Base-by-base conservation (phyloP, 2,329 filamentous ascomycete genomes). In the Thelonectria rubi region DNA sequence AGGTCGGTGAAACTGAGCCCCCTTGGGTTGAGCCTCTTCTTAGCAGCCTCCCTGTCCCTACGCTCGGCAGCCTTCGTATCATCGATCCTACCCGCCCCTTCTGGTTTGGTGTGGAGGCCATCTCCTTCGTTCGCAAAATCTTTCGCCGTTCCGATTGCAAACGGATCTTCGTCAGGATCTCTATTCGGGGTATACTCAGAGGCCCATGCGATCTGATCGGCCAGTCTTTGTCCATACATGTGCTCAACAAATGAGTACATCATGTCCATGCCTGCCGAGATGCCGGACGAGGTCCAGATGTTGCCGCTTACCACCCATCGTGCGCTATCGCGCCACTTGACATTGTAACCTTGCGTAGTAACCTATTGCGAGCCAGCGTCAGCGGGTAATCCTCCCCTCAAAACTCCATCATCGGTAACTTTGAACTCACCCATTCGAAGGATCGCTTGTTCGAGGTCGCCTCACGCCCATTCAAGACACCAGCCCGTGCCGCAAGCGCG, bases 371-470 rank as follows among this genome's bases (percentile, higher is more conserved):
- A 8, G 8, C 6, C 5, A 18, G 9, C 8, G 11, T 64, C n/a
- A 71, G 55, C 9, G 5, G 5, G 15, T 1, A n/a, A 6, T 2
- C 10, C 10, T 6, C 26, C 7, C 8, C 2, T 26, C 4, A n/a
- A 12, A 12, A 5, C 53, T n/a, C 9, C 5, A 26, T 17, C 5
- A 11, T 9, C 21, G n/a, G n/a, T n/a, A n/a, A n/a, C n/a, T n/a
- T n/a, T n/a, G n/a, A n/a, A 20, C 51, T 15, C 50, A 70, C 58
- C 64, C 65, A 67, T n/a, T 63, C 72, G 72, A 82, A 89, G 0
- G 78, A 75, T 3, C 69, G 65, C 72, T 90, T 90, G 69, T 90
- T 90, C 0, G 84, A 85, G 0, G 88, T 91, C 1, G 87, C 88
- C 15, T 75, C 76, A 42, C 76, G 80, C 0, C 84, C 84, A 58